A percentile compares a stretch with the other conserved stretches of the same genome.
Conservation (phyloP, 257 asterid genomes). For the Gentiana dahurica region DNA sequence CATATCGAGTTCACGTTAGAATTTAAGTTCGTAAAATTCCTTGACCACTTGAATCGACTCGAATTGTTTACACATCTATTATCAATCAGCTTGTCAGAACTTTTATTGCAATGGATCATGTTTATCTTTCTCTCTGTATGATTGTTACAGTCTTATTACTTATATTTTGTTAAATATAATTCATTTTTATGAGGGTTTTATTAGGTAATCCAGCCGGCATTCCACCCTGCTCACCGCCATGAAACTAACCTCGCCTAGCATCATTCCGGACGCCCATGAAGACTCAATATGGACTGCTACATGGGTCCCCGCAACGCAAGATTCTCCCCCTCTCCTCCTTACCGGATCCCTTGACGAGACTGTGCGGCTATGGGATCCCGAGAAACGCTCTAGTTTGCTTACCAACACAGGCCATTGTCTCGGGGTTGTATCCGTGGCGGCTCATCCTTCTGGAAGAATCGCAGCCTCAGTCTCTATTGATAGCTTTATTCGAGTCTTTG, state of each 20-base stretch:
- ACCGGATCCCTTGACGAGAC: constrained; percentile 96
- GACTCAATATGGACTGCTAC: constrained; percentile 92
- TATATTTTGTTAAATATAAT: no score
- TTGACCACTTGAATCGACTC: no score
- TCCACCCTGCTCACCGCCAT: constrained; percentile 18
- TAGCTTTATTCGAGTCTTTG: constrained; percentile 80
- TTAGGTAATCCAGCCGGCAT: background rate
- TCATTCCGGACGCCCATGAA: constrained; percentile 72
- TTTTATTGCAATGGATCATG: no score
- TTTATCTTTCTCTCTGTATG: no score
- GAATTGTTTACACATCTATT: no score
- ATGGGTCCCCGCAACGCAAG: constrained; percentile 67
- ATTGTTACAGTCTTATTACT: no score
- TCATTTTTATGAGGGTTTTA: constrained; percentile 8
- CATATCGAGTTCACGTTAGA: no score
- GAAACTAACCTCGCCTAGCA: constrained; percentile 67
- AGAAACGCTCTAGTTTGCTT: constrained; percentile 27
- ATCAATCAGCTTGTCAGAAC: no score
- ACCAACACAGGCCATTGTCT: constrained; percentile 89
- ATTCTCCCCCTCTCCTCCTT: constrained; percentile 47
- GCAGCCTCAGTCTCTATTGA: constrained; percentile 97
- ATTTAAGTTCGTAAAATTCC: no score
- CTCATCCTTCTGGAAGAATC: constrained; percentile 84
- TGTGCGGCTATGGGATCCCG: constrained; percentile 76
- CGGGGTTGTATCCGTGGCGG: constrained; percentile 86